A percentile compares a stretch with the other conserved stretches of the same genome.
These are phyloP conservation scores for Beauveria sp. DNA, from an alignment of 2,329 filamentous ascomycete species.

Conservation along the genomic window DNA sequence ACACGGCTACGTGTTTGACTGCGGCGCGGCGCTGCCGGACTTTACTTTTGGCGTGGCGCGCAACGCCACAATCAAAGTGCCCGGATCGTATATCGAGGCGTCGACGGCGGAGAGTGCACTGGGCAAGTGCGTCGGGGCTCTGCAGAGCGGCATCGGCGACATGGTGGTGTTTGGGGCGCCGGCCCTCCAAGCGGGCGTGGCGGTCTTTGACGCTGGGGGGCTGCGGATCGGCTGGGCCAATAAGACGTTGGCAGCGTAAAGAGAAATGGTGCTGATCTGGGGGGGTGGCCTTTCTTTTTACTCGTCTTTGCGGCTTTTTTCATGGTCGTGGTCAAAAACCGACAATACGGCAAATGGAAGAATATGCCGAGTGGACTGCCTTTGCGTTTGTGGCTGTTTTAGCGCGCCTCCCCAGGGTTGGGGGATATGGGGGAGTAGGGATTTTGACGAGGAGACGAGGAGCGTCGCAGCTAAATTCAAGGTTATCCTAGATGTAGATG, in stretches of 20 bases:
- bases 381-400: background rate
- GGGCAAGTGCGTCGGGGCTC: slow-evolving; percentile 1
- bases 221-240: slow-evolving; percentile 8
- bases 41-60: slow-evolving; percentile 43
- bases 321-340: too few relatives aligned
- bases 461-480: background rate
- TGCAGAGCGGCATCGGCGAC: background rate
- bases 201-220: slow-evolving; percentile 2
- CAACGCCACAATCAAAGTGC: slow-evolving; percentile 19
- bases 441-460: background rate
- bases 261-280: too few relatives aligned
- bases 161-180: slow-evolving; percentile 9
- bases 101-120: background rate
- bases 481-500: background rate
- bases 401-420: background rate
- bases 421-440: background rate
- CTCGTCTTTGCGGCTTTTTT: too few relatives aligned
- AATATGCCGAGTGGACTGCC: too few relatives aligned
- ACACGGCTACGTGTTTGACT: slow-evolving; percentile 30
- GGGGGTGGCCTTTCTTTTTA: too few relatives aligned
- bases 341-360: too few relatives aligned
- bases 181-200: slow-evolving; percentile 3
- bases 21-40: slow-evolving; percentile 34
- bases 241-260: slow-evolving; percentile 2
- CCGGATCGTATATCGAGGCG: background rate